These are phyloP conservation scores for Pelargonium myrrhifolium DNA, from an alignment of 441 rosid species.

Conservation along the genomic window DNA sequence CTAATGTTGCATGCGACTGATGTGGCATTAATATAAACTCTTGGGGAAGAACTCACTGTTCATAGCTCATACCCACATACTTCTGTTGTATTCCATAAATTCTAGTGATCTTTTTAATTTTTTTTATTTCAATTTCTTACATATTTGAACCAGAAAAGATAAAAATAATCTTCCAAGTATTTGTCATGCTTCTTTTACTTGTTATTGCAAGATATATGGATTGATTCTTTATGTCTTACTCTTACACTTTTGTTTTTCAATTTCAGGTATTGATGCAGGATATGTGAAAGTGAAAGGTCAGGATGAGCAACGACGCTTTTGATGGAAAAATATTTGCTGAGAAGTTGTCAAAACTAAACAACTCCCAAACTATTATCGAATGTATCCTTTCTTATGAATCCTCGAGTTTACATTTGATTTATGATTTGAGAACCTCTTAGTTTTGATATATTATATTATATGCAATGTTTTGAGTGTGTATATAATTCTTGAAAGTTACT, in stretches of 20 bases:
- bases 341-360: slow-evolving; percentile 65
- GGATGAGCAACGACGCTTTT: slow-evolving; percentile 55
- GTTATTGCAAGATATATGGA: neutral
- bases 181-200: neutral
- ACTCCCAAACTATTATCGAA: slow-evolving; percentile 66
- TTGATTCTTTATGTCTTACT: neutral
- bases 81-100: neutral
- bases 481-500: no score
- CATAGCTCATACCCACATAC: neutral
- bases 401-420: neutral
- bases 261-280: slow-evolving; percentile 24
- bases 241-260: neutral
- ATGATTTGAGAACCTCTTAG: neutral
- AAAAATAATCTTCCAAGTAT: neutral
- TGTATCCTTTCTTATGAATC: slow-evolving; percentile 39
- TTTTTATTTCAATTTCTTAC: neutral
- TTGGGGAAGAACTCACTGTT: neutral
- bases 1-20: neutral
- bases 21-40: neutral
- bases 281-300: slow-evolving; percentile 28
- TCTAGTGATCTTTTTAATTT: neutral
- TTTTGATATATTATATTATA: neutral
- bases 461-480: no score
- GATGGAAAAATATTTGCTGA: slow-evolving; percentile 46
- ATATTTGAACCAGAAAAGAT: neutral